phyloP scores from a whole-genome alignment of 148 eudicot genomes.

The Rhododendron mucronatum region DNA sequence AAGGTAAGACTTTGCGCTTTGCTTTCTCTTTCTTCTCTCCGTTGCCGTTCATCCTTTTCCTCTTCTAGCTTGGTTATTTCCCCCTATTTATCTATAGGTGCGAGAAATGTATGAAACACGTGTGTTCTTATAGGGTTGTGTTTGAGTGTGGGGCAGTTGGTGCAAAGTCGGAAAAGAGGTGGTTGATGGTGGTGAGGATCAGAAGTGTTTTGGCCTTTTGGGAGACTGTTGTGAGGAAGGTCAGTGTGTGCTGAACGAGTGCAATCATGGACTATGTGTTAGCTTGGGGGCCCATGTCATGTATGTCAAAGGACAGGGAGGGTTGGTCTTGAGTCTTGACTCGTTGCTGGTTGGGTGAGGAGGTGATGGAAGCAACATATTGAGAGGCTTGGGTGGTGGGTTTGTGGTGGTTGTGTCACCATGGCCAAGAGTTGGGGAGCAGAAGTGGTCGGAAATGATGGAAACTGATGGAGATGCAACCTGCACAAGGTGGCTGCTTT shows the following conservation, averaged over 20 bases:
- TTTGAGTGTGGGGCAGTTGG: neutral
- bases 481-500: neutral
- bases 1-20: too few relatives aligned
- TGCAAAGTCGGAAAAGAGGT: neutral
- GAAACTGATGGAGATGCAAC: neutral
- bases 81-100: too few relatives aligned
- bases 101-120: too few relatives aligned
- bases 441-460: neutral
- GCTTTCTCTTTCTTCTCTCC: neutral
- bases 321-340: neutral
- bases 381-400: neutral
- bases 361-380: neutral
- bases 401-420: neutral
- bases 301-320: neutral
- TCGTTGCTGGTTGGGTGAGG: neutral
- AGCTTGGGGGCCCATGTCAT: neutral
- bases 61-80: neutral
- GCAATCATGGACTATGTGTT: neutral
- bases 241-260: neutral
- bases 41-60: neutral
- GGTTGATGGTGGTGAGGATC: neutral
- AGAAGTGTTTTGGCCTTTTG: neutral
- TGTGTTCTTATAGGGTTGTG: neutral
- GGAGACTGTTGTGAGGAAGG: neutral
- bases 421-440: neutral